Evolutionary conservation across 2,329 filamentous ascomycete genomes (phyloP).

Genomic region (Clarireedia hainanense): DNA sequence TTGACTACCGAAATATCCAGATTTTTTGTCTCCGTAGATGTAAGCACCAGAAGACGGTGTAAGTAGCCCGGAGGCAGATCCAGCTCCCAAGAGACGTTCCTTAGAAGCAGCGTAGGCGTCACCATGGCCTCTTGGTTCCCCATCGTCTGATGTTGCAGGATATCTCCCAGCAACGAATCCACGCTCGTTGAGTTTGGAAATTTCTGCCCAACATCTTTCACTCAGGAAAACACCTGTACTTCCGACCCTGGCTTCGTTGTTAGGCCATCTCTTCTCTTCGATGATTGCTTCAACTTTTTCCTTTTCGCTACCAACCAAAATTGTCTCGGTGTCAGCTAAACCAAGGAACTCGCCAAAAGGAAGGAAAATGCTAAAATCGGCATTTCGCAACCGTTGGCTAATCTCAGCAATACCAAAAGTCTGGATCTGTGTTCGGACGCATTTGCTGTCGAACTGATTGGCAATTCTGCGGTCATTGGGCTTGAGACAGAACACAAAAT

Average conservation of each 20-base stretch:
- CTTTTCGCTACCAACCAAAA: constrained; percentile 82
- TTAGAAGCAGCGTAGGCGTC: constrained; percentile 55
- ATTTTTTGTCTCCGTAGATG: constrained; percentile 65
- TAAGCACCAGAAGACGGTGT: constrained; percentile 51
- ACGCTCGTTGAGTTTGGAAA: constrained; percentile 66
- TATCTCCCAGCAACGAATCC: constrained; percentile 47
- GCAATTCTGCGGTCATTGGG: constrained; percentile 95
- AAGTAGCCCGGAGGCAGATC: constrained; percentile 35
- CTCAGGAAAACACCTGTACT: constrained; percentile 93
- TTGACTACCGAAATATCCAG: constrained; percentile 70
- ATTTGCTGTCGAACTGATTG: constrained; percentile 99
- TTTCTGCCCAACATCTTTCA: constrained; percentile 89
- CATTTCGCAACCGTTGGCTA: constrained; percentile 82
- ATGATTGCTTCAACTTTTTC: constrained; percentile 90
- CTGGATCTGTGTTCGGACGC: constrained; percentile 87
- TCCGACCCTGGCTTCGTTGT: constrained; percentile 83
- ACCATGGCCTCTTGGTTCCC: constrained; percentile 50
- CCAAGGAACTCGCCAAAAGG: constrained; percentile 95
- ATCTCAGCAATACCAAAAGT: constrained; percentile 96
- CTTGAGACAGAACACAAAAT: constrained; percentile 96
- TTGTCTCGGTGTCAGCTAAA: constrained; percentile 72
- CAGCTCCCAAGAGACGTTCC: constrained; percentile 43
- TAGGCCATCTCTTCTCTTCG: constrained; percentile 86
- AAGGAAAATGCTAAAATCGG: constrained; percentile 92
- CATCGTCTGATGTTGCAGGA: constrained; percentile 48